Evolutionary conservation across 2,329 filamentous ascomycete species (phyloP), one percentile per base, ranked within the genome.

Genomic region (Rhytidhysteron rufulum): DNA sequence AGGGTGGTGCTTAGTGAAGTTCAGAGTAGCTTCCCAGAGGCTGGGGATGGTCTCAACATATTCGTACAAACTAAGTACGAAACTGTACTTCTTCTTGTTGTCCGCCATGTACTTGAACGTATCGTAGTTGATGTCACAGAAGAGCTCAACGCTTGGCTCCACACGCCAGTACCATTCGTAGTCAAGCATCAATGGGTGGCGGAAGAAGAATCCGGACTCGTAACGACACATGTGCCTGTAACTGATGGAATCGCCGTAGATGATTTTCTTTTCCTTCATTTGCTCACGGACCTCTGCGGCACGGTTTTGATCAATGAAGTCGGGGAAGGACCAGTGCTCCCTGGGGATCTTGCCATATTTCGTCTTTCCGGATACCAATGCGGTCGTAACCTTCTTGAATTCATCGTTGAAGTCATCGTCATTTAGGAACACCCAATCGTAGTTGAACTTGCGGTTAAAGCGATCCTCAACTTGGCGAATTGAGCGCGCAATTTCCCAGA

Each of bases 111-210:
- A 89, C 50, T 88, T 88, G 83, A 98, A 98, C 6, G 93, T 87
- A 62, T 98, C 93, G 68, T 95, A 95, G 68, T 88, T 79, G 59
- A 98, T 79, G 63, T 98, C 93, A 71, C 93, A 98, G 78, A 82
- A 96, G 47, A 98, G 84, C 74, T 97, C 87, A 63, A 98, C 83
- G 69, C 87, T 93, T 55, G 93, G 93, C 77, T 98, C 93, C 11
- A 98, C 93, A 54, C 94, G 88, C 93, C 93, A 98, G 79, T 98
- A 98, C 80, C 88, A 98, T 63, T 98, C 93, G 69, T 95, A 98
- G 65, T 97, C 89, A 66, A 87, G 71, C 87, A 98, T 90, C 53
- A 96, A 72, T 21, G 82, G 79, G 66, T 98, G 93, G 46, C 86
- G 88, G 81, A 97, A 98, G 78, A 98, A 98, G 78, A 98, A 98